These are phyloP conservation scores for Ophiostoma ips DNA, from an alignment of 2,329 filamentous ascomycete genomes.

Conservation along the genomic window DNA sequence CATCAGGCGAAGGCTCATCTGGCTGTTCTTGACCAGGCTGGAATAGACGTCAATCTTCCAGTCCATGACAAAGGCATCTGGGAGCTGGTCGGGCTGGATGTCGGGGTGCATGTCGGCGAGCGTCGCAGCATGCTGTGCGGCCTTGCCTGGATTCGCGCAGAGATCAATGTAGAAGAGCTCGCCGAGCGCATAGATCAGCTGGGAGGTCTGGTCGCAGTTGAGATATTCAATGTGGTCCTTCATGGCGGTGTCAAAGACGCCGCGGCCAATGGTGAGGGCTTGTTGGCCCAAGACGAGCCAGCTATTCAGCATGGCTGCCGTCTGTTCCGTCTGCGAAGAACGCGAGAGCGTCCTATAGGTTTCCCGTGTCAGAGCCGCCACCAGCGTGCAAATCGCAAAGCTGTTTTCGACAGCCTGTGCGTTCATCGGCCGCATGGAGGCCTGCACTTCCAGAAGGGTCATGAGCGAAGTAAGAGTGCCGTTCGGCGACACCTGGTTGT, in stretches of 20 bases:
- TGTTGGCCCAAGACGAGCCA: constrained; percentile 17
- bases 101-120: constrained; percentile 18
- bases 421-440: constrained; percentile 27
- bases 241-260: constrained; percentile 31
- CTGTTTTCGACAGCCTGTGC: constrained; percentile 35
- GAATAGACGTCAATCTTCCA: constrained; percentile 60
- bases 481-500: constrained; percentile 15
- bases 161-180: constrained; percentile 31
- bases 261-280: constrained; percentile 21
- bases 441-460: constrained; percentile 27
- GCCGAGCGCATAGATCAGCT: constrained; percentile 27
- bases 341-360: constrained; percentile 15
- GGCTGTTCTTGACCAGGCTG: constrained; percentile 64
- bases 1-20: constrained; percentile 79
- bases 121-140: constrained; percentile 13
- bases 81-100: constrained; percentile 24
- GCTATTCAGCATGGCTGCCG: constrained; percentile 4
- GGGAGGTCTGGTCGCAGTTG: constrained; percentile 28
- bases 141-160: constrained; percentile 22
- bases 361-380: constrained; percentile 22
- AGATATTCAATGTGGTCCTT: constrained; percentile 43
- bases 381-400: constrained; percentile 23
- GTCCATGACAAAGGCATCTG: constrained; percentile 40
- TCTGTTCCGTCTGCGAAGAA: constrained; percentile 3
- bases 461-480: constrained; percentile 30